These are phyloP conservation scores for Trichomonascaceae sp. DNA, from an alignment of 1,139 yeast genomes.

Conservation along the genomic window DNA sequence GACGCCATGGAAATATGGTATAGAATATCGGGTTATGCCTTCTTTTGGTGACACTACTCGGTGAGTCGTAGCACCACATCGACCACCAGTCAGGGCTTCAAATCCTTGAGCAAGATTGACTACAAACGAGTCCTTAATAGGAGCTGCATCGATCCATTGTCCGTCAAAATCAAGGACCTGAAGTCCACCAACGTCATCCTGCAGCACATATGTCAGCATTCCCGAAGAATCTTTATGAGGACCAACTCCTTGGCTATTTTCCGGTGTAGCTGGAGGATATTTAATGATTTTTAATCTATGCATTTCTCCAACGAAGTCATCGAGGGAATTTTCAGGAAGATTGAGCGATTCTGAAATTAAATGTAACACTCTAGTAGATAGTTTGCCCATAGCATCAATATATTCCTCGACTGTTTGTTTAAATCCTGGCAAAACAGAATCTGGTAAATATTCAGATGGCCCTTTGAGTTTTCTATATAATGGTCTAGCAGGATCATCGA, in stretches of 20 bases:
- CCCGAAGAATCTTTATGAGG: constrained; percentile 66
- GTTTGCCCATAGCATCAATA: constrained; percentile 42
- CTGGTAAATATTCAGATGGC: constrained; percentile 58
- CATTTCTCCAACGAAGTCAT: constrained; percentile 43
- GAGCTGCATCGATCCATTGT: constrained; percentile 49
- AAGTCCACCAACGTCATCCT: constrained; percentile 48
- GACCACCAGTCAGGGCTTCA: constrained; percentile 36
- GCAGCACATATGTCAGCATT: constrained; percentile 54
- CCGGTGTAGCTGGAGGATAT: constrained; percentile 30
- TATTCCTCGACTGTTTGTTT: constrained; percentile 41
- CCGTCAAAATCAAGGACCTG: constrained; percentile 62
- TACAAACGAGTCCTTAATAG: constrained; percentile 30
- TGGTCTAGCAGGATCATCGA: constrained; percentile 39
- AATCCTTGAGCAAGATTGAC: constrained; percentile 38
- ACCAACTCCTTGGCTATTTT: constrained; percentile 55
- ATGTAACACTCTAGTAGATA: constrained; percentile 40
- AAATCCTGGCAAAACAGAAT: constrained; percentile 45
- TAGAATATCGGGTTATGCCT: constrained; percentile 37
- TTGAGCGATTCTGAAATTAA: constrained; percentile 54
- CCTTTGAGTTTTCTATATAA: constrained; percentile 56
- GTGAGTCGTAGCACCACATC: constrained; percentile 56
- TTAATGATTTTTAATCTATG: constrained; percentile 34
- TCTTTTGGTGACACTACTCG: constrained; percentile 51
- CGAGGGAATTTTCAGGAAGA: constrained; percentile 41
- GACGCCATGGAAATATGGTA: constrained; percentile 35